Evolutionary conservation across 257 asterid genomes (phyloP).

Genomic region (Plantago major): DNA sequence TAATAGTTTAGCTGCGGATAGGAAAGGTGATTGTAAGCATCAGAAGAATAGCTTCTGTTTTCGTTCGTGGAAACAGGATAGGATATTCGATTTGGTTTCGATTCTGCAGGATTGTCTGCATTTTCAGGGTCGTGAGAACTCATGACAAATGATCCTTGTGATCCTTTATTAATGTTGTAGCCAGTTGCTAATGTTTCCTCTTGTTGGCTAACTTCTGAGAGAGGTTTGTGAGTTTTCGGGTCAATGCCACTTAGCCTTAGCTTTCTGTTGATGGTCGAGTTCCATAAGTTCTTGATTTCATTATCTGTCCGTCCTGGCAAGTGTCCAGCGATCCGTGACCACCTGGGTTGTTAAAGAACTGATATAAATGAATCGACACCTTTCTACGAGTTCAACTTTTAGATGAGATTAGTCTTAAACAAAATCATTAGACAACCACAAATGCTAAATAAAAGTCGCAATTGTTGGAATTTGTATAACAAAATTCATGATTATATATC

Average conservation of each 20-base stretch:
- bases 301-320: conserved; percentile 61
- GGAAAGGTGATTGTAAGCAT: conserved; percentile 34
- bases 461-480: neutral
- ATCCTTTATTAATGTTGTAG: conserved; percentile 18
- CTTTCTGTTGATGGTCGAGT: conserved; percentile 50
- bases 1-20: conserved; percentile 30
- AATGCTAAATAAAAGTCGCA: neutral
- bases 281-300: conserved; percentile 55
- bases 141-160: conserved; percentile 17
- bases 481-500: neutral
- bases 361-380: too few species aligned
- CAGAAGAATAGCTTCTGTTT: conserved; percentile 20
- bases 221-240: conserved; percentile 49
- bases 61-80: conserved; percentile 6
- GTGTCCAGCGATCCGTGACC: conserved; percentile 58
- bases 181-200: conserved; percentile 8
- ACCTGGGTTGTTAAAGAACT: conserved; percentile 21
- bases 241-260: conserved; percentile 47
- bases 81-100: conserved; percentile 22
- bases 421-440: neutral
- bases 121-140: conserved; percentile 14
- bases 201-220: conserved; percentile 23
- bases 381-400: too few species aligned
- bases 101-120: conserved; percentile 5
- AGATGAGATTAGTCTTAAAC: too few species aligned